phyloP scores from a whole-genome alignment of 495 filamentous ascomycete species.

The Lophiostoma macrostomum region DNA sequence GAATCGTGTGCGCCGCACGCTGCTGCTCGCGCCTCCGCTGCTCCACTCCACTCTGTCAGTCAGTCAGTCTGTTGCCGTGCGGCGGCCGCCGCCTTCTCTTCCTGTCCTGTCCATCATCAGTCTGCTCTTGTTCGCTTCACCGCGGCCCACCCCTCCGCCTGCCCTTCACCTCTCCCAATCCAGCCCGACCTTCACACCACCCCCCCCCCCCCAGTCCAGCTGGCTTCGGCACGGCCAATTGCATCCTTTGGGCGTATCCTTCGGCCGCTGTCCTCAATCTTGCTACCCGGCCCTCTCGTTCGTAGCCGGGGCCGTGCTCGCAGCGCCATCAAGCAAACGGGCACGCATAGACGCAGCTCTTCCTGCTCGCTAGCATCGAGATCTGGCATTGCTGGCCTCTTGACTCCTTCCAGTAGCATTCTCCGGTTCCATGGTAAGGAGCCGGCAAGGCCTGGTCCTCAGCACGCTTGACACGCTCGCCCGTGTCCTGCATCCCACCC shows the following conservation, averaged over 20 bases:
- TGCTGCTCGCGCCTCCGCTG: too few species aligned
- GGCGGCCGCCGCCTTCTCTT: too few species aligned
- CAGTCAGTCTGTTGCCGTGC: too few species aligned
- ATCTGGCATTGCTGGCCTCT: slow-evolving; percentile 14
- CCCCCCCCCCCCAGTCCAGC: too few species aligned
- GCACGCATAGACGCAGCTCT: slow-evolving; percentile 19
- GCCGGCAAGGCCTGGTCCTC: slow-evolving; percentile 18
- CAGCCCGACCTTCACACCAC: too few species aligned
- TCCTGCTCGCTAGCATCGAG: slow-evolving; percentile 16
- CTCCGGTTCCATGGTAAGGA: slow-evolving; percentile 36
- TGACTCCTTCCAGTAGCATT: slow-evolving; percentile 21
- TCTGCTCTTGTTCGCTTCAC: too few species aligned
- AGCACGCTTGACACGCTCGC: slow-evolving; percentile 16
- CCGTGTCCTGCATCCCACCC: slow-evolving; percentile 19
- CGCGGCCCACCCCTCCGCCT: too few species aligned
- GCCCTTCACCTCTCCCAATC: too few species aligned
- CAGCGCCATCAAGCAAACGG: slow-evolving; percentile 17
- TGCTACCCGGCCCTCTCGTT: slow-evolving; percentile 17
- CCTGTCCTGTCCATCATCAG: too few species aligned
- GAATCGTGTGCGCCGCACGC: slow-evolving; percentile 1
- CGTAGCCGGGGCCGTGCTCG: not conserved
- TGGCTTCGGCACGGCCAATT: too few species aligned
- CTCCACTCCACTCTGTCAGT: too few species aligned
- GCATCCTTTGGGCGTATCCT: not conserved
- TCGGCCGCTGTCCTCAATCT: not conserved